Conservation (phyloP, 495 filamentous ascomycete species). For the Acidiella bohemica region DNA sequence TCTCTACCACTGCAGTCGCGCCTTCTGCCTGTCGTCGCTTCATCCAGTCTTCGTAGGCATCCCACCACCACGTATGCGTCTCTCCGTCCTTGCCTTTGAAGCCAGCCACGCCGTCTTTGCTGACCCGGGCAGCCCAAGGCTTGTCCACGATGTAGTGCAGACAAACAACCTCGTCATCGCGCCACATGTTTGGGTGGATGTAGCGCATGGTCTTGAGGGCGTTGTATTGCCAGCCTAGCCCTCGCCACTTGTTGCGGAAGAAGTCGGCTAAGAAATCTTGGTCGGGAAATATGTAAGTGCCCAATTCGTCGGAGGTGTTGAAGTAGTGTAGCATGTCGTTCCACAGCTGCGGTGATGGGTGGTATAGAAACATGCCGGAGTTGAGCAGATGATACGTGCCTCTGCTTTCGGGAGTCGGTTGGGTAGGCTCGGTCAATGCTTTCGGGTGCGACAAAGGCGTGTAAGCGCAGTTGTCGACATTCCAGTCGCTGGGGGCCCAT, state of each 20-base stretch:
- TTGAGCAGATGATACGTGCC: conserved; percentile 31
- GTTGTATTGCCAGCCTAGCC: conserved; percentile 39
- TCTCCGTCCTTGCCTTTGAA: conserved; percentile 34
- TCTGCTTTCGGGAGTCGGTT: conserved; percentile 13
- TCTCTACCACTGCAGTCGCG: conserved; percentile 4
- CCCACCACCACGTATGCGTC: conserved; percentile 39
- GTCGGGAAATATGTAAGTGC: conserved; percentile 36
- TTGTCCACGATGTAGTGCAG: conserved; percentile 46
- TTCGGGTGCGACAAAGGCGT: conserved; percentile 29
- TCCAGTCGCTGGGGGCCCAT: conserved; percentile 40
- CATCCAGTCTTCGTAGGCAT: conserved; percentile 26
- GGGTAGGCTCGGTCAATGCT: conserved; percentile 21
- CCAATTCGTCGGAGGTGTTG: conserved; percentile 25
- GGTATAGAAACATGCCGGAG: conserved; percentile 31
- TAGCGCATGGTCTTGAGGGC: conserved; percentile 41
- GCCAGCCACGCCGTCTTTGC: conserved; percentile 31
- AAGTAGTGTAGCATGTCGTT: conserved; percentile 30
- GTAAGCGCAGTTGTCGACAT: conserved; percentile 37
- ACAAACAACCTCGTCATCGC: conserved; percentile 35
- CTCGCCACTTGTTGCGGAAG: conserved; percentile 33
- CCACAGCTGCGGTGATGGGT: conserved; percentile 28
- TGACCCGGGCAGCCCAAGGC: conserved; percentile 38
- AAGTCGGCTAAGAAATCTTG: conserved; percentile 41
- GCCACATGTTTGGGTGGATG: conserved; percentile 41
- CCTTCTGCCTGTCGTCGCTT: conserved; percentile 7